Base-by-base conservation (phyloP, 768 basidiomycete species). In the Neoboletus subvelutipes region DNA sequence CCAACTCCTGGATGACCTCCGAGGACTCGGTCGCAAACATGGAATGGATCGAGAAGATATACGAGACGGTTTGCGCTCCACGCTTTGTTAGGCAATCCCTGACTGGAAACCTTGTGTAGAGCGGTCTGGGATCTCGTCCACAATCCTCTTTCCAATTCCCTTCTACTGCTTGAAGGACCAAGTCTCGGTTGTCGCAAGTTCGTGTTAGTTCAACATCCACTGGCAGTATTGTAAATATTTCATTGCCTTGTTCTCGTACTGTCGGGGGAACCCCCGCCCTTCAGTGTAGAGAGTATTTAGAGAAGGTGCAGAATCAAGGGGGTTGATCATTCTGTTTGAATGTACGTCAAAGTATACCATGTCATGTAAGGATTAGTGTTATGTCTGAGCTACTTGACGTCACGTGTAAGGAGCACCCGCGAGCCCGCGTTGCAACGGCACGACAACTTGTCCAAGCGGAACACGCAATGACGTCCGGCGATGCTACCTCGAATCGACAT, bases 21-120 rank as follows among this genome's bases (percentile, higher is more conserved):
- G 80, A 86, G 53, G 82, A 85, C 63, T 79, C 82, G 2, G 67
- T 87, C 45, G 68, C 71, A 52, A 81, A 85, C 49, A 83, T 85
- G 77, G 71, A 78, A 59, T 80, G 75, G 66, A 78, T 87, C 45
- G 86, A 87, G 62, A 72, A 73, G 50, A 74, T 87, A 17, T 87
- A 87, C 62, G 75, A 73, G 28, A 76, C 77, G 75, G 82, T 79
- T 53, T 26, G 73, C 58, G 20, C 59, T 36, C 18, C 22, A 45
- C 11, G 31, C 54, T n/a, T 56, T 29, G 13, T n/a, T 56, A 50
- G n/a, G 29, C n/a, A 26, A 29, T 42, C 3, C 22, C 39, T 52
- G 49, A 52, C 53, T 48, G 20, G 17, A 39, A 46, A 34, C 18
- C 7, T 47, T 39, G 29, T 45, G 29, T 47, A 76, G 74, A 69